Conservation (phyloP, 1,284 basidiomycete species). For the Phellinidium pouzarii region DNA sequence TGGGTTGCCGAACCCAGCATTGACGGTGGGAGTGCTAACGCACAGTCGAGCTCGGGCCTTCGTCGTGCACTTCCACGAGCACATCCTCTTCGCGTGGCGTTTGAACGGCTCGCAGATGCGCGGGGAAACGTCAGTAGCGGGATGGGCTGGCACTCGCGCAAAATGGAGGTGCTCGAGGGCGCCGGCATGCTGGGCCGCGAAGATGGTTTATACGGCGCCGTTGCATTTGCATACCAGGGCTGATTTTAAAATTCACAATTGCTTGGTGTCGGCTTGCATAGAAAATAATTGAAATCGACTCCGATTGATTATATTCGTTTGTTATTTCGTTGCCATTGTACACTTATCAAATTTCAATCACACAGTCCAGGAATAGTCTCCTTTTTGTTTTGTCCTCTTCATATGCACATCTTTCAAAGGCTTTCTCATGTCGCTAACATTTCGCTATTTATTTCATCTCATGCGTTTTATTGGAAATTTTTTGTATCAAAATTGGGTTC, state of each 20-base stretch:
- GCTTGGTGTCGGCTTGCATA: too few species aligned
- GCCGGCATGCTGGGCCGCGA: slow-evolving; percentile 88
- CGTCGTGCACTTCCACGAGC: slow-evolving; percentile 53
- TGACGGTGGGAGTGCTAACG: too few species aligned
- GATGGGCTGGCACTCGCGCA: slow-evolving; percentile 92
- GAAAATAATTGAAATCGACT: not conserved
- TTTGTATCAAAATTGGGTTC: too few species aligned
- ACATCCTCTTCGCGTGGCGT: slow-evolving; percentile 63
- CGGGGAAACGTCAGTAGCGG: slow-evolving; percentile 87
- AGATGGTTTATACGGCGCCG: slow-evolving; percentile 89
- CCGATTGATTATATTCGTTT: too few species aligned
- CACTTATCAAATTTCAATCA: too few species aligned
- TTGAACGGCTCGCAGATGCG: slow-evolving; percentile 69
- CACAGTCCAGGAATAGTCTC: too few species aligned
- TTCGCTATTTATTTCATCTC: too few species aligned
- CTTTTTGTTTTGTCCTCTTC: too few species aligned
- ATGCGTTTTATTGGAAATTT: too few species aligned
- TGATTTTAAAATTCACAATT: slow-evolving; percentile 29
- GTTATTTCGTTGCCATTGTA: too few species aligned
- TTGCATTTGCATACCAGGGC: slow-evolving; percentile 86
- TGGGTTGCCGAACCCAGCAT: slow-evolving; percentile 54
- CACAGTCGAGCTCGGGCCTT: slow-evolving; percentile 36
- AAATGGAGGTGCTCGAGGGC: slow-evolving; percentile 94
- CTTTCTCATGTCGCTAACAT: too few species aligned
- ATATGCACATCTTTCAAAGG: too few species aligned